Evolutionary conservation across 345 rosid genomes (phyloP).

Genomic region (Bruguiera gymnorhiza): DNA sequence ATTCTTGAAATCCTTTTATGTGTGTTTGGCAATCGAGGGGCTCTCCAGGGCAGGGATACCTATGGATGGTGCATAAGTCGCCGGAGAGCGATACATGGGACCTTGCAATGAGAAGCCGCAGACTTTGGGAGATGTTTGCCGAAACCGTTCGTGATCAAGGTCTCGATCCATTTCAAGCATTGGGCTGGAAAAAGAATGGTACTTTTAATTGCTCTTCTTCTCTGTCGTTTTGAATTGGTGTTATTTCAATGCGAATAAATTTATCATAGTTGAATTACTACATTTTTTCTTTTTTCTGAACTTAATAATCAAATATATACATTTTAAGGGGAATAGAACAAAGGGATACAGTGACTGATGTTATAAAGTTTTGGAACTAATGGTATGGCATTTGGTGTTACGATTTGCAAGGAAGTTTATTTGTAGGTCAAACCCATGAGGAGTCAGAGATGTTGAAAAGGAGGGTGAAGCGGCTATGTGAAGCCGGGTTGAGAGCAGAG

Average conservation of each 20-base stretch:
- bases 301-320: too few species aligned
- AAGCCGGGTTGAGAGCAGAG: conserved; percentile 68
- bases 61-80: conserved; percentile 69
- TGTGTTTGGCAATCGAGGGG: conserved; percentile 16
- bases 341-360: too few species aligned
- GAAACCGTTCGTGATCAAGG: conserved; percentile 49
- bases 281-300: too few species aligned
- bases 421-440: conserved; percentile 57
- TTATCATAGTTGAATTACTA: too few species aligned
- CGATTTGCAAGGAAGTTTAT: conserved; percentile 58
- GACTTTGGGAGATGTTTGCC: conserved; percentile 63
- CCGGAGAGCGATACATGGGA: conserved; percentile 68
- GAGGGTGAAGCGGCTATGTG: conserved; percentile 55
- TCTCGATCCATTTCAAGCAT: conserved; percentile 51
- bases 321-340: too few species aligned
- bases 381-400: not conserved
- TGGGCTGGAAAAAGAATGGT: conserved; percentile 92
- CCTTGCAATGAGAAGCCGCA: conserved; percentile 59
- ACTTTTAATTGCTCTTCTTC: not conserved
- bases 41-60: conserved; percentile 69
- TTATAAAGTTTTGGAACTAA: not conserved
- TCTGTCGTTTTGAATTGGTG: not conserved
- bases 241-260: not conserved
- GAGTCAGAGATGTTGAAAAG: conserved; percentile 50
- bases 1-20: not conserved